A percentile compares a stretch with the other conserved stretches of the same genome.
phyloP scores from a whole-genome alignment of 257 asterid species.

The Mentha longifolia region DNA sequence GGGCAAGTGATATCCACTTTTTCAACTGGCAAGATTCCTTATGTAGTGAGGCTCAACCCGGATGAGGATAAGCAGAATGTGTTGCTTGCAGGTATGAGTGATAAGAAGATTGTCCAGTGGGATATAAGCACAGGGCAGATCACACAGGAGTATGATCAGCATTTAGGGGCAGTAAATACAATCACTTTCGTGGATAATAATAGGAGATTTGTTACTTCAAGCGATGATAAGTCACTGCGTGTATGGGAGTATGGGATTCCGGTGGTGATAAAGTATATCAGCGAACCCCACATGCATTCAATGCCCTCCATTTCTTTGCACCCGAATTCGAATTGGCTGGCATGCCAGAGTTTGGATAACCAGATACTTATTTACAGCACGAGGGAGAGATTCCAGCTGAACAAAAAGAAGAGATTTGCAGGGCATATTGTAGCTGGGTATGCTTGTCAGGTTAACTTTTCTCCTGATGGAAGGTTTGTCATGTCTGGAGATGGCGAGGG shows the following conservation, averaged over 20 bases:
- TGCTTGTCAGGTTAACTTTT: conserved; percentile 98
- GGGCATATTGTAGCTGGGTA: conserved; percentile 97
- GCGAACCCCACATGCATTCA: conserved; percentile 99
- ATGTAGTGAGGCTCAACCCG: conserved; percentile 94
- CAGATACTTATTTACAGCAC: conserved; percentile 96
- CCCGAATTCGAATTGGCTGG: conserved; percentile 94
- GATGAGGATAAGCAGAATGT: conserved; percentile 99
- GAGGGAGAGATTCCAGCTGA: conserved; percentile 94
- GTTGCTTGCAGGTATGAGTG: conserved; percentile 97
- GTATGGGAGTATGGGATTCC: conserved; percentile 99
- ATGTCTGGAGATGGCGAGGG: conserved; percentile 99
- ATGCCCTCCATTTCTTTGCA: conserved; percentile 94
- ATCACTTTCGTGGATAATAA: conserved; percentile 95
- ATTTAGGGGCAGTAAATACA: conserved; percentile 96
- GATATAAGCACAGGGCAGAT: conserved; percentile 95
- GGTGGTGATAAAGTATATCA: conserved; percentile 93
- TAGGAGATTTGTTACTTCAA: conserved; percentile 96
- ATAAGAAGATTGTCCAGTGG: conserved; percentile 99
- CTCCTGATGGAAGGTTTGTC: conserved; percentile 97
- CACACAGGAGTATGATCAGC: conserved; percentile 99
- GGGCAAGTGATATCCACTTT: conserved; percentile 96
- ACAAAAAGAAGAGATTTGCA: conserved; percentile 97
- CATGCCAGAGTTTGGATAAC: conserved; percentile 98
- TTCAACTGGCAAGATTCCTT: conserved; percentile 89
- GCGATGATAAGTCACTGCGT: conserved; percentile 94